These are phyloP conservation scores for Talaromyces sp. DNA, from an alignment of 2,329 filamentous ascomycete species.

Conservation along the genomic window DNA sequence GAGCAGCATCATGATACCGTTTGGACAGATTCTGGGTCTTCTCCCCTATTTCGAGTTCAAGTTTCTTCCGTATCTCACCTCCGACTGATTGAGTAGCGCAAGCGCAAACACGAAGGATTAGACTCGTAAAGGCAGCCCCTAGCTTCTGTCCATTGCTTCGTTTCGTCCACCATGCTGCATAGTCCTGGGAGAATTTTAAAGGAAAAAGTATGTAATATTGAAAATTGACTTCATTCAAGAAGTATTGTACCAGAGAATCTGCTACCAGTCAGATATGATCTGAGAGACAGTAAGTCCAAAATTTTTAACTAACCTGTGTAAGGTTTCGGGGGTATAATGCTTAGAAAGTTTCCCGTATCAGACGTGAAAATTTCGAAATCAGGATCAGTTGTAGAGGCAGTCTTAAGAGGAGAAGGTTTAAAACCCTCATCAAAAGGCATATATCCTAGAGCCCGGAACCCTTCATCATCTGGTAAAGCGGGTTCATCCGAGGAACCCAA, in stretches of 20 bases:
- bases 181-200: conserved; percentile 40
- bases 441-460: conserved; percentile 14
- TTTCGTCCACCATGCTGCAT: conserved; percentile 42
- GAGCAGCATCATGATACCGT: conserved; percentile 38
- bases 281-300: neutral
- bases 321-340: conserved; percentile 30
- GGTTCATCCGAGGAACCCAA: neutral
- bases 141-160: conserved; percentile 27
- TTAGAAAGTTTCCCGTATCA: conserved; percentile 28
- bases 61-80: conserved; percentile 29
- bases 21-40: conserved; percentile 34
- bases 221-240: conserved; percentile 40
- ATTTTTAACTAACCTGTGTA: conserved; percentile 26
- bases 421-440: conserved; percentile 4
- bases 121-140: conserved; percentile 41
- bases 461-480: neutral
- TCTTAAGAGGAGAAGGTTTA: neutral
- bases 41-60: conserved; percentile 42
- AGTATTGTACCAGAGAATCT: conserved; percentile 45
- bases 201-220: conserved; percentile 44
- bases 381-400: neutral
- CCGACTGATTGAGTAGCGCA: conserved; percentile 41
- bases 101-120: conserved; percentile 43
- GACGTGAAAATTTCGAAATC: neutral
- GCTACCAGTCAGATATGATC: conserved; percentile 2